Percentiles rank a stretch among this genome's conserved stretches.
phyloP scores from a whole-genome alignment of 306 rosid genomes.

The Cicer cuneatum region DNA sequence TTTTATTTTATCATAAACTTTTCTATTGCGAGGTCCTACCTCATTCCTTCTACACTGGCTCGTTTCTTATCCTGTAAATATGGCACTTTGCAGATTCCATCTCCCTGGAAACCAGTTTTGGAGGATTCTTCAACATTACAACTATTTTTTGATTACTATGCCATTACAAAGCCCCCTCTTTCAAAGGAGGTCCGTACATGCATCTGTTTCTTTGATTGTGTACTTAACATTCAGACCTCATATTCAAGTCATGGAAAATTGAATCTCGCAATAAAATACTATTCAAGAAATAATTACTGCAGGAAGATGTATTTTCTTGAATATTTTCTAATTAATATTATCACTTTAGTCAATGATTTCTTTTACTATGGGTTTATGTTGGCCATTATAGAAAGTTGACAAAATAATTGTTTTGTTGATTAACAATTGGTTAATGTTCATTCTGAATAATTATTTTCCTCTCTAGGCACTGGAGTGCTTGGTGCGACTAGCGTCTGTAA shows the following conservation, averaged over 20 bases:
- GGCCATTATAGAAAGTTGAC: constrained; percentile 22
- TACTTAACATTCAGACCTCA: constrained; percentile 25
- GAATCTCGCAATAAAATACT: not conserved
- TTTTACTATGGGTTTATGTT: constrained; percentile 25
- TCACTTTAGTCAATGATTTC: constrained; percentile 16
- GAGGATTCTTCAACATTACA: constrained; percentile 94
- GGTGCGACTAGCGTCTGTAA: constrained; percentile 98
- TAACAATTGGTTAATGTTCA: constrained; percentile 27
- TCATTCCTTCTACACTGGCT: constrained; percentile 33
- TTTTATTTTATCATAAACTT: constrained; percentile 20
- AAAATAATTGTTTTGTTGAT: constrained; percentile 30
- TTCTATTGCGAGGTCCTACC: constrained; percentile 39
- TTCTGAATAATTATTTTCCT: constrained; percentile 51
- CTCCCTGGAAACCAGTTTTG: constrained; percentile 90
- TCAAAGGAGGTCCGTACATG: constrained; percentile 86
- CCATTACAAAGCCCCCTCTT: constrained; percentile 86
- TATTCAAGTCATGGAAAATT: constrained; percentile 28
- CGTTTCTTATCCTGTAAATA: constrained; percentile 43
- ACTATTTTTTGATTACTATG: constrained; percentile 91
- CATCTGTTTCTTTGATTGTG: constrained; percentile 33
- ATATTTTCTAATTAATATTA: constrained; percentile 35
- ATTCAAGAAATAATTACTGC: not conserved
- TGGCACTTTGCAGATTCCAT: constrained; percentile 75
- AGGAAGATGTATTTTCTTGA: constrained; percentile 9
- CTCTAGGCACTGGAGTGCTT: constrained; percentile 99